A percentile compares a stretch with the other conserved stretches of the same genome.
Conservation (phyloP, 768 basidiomycete species). For the Cystobasidium tubakii region DNA sequence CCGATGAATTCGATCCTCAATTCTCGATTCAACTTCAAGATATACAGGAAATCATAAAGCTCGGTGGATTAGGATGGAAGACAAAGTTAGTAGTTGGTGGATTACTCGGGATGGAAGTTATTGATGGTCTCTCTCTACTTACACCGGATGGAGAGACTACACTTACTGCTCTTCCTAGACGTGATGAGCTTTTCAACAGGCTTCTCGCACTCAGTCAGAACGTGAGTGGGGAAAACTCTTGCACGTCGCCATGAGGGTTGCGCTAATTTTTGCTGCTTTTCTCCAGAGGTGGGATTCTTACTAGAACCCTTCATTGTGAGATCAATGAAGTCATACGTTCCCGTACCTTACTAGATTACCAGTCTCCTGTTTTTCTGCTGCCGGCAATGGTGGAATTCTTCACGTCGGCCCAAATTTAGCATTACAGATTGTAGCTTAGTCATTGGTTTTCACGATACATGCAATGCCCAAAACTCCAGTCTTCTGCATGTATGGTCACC, state of each 20-base stretch:
- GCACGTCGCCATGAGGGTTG: no score
- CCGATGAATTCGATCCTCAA: slow-evolving; percentile 29
- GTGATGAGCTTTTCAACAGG: slow-evolving; percentile 51
- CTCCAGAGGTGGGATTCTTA: slow-evolving; percentile 32
- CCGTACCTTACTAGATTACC: background rate
- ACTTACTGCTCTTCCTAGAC: slow-evolving; percentile 48
- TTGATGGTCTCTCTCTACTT: slow-evolving; percentile 48
- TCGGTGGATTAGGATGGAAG: slow-evolving; percentile 53
- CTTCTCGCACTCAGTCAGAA: slow-evolving; percentile 40
- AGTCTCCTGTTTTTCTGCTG: no score
- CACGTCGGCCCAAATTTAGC: background rate
- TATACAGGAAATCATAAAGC: slow-evolving; percentile 47
- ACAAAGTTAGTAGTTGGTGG: slow-evolving; percentile 51
- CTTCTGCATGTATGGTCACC: no score
- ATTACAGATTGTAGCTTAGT: background rate
- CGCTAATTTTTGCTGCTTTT: background rate
- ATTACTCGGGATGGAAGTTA: slow-evolving; percentile 41
- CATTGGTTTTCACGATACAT: background rate
- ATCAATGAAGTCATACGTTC: no score
- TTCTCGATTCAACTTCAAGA: slow-evolving; percentile 47
- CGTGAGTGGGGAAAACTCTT: slow-evolving; percentile 4
- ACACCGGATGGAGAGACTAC: slow-evolving; percentile 44
- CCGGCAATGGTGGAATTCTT: no score
- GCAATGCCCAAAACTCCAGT: no score
- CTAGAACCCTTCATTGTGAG: background rate